Conservation (phyloP, 2,329 filamentous ascomycete species). For the Trichoderma cornu-damae region DNA sequence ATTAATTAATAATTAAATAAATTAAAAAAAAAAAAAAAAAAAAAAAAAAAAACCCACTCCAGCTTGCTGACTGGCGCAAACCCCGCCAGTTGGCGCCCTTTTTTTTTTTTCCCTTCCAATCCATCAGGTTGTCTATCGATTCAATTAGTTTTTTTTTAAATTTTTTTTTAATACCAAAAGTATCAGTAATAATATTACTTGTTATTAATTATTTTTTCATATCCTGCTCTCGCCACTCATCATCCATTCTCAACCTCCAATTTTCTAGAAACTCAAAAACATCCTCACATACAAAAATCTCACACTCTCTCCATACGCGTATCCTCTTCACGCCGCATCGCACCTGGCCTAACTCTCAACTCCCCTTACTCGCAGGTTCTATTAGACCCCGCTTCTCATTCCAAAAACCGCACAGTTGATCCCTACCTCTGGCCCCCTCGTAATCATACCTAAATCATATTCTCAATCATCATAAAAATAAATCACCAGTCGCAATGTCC, state of each 20-base stretch:
- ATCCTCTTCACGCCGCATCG: too few species aligned
- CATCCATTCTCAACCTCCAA: not conserved
- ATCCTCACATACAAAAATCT: too few species aligned
- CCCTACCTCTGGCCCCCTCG: not conserved
- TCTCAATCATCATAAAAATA: not conserved
- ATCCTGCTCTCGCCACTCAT: not conserved
- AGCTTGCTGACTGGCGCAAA: not conserved
- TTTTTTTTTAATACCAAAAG: not conserved
- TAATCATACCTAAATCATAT: not conserved
- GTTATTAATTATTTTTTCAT: too few species aligned
- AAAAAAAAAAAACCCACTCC: too few species aligned
- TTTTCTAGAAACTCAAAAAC: too few species aligned
- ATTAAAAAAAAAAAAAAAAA: too few species aligned
- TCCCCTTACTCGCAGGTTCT: not conserved
- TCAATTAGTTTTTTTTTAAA: not conserved
- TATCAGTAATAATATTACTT: too few species aligned
- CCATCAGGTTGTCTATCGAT: not conserved
- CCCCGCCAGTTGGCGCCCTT: conserved; percentile 5
- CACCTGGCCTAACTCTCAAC: too few species aligned
- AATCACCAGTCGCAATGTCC: conserved; percentile 35
- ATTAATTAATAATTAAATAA: too few species aligned
- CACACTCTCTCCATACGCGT: too few species aligned
- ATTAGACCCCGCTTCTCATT: not conserved
- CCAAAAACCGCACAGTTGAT: not conserved
- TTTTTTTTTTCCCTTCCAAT: not conserved